Evolutionary conservation across 2,329 filamentous ascomycete species (phyloP).

Genomic region (Aspergillus latus): DNA sequence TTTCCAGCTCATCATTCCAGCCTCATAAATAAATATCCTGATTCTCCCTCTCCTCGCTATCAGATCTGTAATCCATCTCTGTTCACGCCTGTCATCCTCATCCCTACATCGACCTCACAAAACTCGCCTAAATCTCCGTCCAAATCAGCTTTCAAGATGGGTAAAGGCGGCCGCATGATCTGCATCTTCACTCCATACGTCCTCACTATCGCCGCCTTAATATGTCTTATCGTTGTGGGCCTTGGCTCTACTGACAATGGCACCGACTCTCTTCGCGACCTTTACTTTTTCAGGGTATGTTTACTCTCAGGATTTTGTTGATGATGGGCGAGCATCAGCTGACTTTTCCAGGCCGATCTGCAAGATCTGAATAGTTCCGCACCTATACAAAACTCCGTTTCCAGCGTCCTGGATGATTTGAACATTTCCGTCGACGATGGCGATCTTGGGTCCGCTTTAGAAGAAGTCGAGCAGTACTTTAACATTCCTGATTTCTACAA

Average conservation of each 20-base stretch:
- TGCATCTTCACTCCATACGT: constrained; percentile 87
- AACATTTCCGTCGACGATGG: constrained; percentile 38
- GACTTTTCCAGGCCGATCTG: constrained; percentile 53
- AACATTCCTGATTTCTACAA: constrained; percentile 75
- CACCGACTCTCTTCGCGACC: constrained; percentile 46
- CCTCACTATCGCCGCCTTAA: constrained; percentile 73
- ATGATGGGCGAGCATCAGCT: not conserved
- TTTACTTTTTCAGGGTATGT: constrained; percentile 57
- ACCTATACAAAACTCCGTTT: constrained; percentile 31
- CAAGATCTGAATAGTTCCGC: constrained; percentile 58
- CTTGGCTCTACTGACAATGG: constrained; percentile 56
- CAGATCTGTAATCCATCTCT: not conserved
- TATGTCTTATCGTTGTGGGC: constrained; percentile 63
- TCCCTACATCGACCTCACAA: not conserved
- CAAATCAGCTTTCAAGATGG: constrained; percentile 50
- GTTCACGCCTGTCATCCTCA: not conserved
- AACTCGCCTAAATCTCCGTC: not conserved
- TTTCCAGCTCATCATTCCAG: not conserved
- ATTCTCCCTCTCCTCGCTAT: not conserved
- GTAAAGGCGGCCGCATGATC: constrained; percentile 72
- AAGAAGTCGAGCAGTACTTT: constrained; percentile 46
- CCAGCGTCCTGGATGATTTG: constrained; percentile 34
- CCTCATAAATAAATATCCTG: constrained; percentile 1
- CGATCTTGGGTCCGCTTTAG: constrained; percentile 39
- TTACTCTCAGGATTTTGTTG: not conserved